A percentile compares a stretch with the other conserved stretches of the same genome.
Conservation (phyloP, 2,329 filamentous ascomycete genomes). For the Neonectria neomacrospora region DNA sequence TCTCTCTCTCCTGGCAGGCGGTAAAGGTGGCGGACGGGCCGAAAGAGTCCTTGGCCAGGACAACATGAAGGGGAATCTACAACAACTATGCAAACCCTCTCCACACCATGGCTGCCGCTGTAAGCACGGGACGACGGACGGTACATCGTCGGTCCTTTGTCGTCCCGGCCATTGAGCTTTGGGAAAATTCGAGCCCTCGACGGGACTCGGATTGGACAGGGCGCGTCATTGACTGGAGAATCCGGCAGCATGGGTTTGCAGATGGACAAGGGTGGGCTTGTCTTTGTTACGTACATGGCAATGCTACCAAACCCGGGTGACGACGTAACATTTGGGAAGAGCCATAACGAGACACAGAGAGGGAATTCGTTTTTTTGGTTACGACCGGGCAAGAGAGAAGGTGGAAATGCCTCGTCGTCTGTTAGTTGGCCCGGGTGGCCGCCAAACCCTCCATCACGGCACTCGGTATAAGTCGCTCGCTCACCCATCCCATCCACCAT, state of each 20-base stretch:
- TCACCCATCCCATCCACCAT: background rate
- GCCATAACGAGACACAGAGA: background rate
- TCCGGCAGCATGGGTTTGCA: conserved; percentile 1
- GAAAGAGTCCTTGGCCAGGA: background rate
- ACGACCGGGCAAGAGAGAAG: background rate
- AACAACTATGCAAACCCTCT: background rate
- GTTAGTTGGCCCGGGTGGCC: background rate
- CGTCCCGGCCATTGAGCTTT: conserved; percentile 2
- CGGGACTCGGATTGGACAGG: conserved; percentile 6
- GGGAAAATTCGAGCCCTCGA: background rate
- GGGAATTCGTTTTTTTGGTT: conserved; percentile 1
- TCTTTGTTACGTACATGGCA: conserved; percentile 15
- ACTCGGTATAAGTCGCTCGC: conserved; percentile 11
- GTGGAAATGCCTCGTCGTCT: conserved; percentile 24
- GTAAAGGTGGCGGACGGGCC: background rate
- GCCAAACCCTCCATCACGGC: background rate
- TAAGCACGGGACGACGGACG: conserved; percentile 1
- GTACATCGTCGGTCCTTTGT: conserved; percentile 14
- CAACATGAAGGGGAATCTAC: background rate
- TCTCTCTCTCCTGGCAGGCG: background rate
- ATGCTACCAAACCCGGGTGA: conserved; percentile 11
- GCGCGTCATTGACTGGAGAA: conserved; percentile 4
- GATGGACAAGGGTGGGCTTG: conserved; percentile 1
- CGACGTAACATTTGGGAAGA: conserved; percentile 19
- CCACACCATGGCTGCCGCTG: background rate